These are phyloP conservation scores for Letharia columbiana DNA, from an alignment of 495 filamentous ascomycete genomes.

Conservation along the genomic window DNA sequence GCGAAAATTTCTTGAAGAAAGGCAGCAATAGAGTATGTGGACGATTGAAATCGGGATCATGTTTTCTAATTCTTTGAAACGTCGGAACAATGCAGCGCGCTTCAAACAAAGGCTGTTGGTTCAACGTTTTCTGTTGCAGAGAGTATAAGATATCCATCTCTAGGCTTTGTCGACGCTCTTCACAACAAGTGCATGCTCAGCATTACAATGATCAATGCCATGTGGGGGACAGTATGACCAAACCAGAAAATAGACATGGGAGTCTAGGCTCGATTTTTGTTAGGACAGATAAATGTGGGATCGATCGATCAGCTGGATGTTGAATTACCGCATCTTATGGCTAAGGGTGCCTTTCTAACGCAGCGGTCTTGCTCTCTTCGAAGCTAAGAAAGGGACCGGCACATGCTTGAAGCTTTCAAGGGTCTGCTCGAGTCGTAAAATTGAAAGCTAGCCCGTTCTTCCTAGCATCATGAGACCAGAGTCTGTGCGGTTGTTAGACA, in stretches of 20 bases:
- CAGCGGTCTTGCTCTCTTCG: neutral
- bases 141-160: neutral
- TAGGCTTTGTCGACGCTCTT: neutral
- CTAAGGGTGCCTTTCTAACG: neutral
- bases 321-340: neutral
- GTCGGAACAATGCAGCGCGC: neutral
- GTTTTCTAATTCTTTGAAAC: neutral
- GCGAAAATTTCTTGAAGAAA: neutral
- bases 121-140: neutral
- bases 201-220: neutral
- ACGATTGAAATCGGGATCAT: neutral
- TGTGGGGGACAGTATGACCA: neutral
- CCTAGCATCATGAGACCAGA: slow-evolving; percentile 17
- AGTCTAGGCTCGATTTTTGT: neutral
- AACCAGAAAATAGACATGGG: neutral
- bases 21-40: neutral
- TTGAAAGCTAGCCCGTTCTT: neutral
- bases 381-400: neutral
- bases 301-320: neutral
- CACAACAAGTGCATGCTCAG: neutral
- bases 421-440: neutral
- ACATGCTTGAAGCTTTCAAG: neutral
- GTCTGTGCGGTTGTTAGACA: slow-evolving; percentile 3
- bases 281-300: neutral
- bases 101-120: neutral